Base-by-base conservation (phyloP, 768 basidiomycete genomes). In the Candolleomyces efflorescens region DNA sequence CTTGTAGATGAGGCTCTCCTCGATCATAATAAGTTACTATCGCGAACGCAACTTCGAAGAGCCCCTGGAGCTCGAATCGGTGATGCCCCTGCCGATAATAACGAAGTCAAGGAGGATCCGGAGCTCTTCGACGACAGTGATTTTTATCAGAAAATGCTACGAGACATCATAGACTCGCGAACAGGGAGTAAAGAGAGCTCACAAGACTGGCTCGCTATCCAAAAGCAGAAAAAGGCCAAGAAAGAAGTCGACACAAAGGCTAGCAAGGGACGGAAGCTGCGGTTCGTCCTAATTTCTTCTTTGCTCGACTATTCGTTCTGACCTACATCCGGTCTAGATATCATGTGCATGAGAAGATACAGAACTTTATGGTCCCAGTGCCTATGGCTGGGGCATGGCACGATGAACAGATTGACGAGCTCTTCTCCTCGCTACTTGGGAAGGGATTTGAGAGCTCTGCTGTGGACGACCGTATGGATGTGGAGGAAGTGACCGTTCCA, bases 341-440 rank as follows among this genome's bases (percentile, higher is more conserved):
- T 69, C 90, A 96, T 62, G 86, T 92, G 1, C 97, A 98, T 67
- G 94, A 98, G 65, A 98, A 97, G 75, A 76, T 97, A 51, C 92
- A 94, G 70, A 94, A 94, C 71, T 98, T 98, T 69, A 96, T 96
- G 89, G 92, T 94, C 1, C 96, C 96, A 5, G 86, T 94, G 12
- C 82, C 83, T 6, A 68, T 76, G 13, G 69, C 73, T 36, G 85
- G 84, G 26, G 80, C 75, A 55, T 99, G 97, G 97, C 93, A 96
- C 62, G 94, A 98, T 59, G 93, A 94, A 66, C 97, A 98, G 74
- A 82, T 94, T 54, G 95, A 99, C 67, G 96, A 98, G 69, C 72
- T 98, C 54, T 98, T 99, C 71, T 80, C 85, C 23, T 92, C 90
- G 26, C 71, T 99, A 45, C 78, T 98, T 27, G 94, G 95, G 1